phyloP scores from a whole-genome alignment of 768 basidiomycete species.

The Termitomyces eurrhizus region DNA sequence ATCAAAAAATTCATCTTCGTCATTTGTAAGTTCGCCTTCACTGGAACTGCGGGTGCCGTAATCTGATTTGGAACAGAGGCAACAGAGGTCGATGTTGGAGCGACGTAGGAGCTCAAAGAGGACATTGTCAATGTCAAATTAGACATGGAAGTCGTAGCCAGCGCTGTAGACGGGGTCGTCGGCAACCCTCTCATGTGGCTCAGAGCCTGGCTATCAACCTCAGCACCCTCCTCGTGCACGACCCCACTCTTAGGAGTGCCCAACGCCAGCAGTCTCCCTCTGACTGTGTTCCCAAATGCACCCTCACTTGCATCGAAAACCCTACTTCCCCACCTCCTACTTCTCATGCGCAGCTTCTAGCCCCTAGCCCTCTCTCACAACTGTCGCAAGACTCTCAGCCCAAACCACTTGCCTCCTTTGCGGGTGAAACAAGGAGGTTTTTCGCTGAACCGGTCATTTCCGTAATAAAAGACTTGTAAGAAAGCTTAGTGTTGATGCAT shows the following conservation, averaged over 20 bases:
- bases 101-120: background rate
- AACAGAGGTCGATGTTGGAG: background rate
- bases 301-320: conserved; percentile 38
- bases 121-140: background rate
- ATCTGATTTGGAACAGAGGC: background rate
- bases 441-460: conserved; percentile 60
- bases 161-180: background rate
- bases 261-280: conserved; percentile 16
- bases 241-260: background rate
- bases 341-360: conserved; percentile 74
- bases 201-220: background rate
- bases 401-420: conserved; percentile 64
- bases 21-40: conserved; percentile 52
- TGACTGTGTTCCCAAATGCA: conserved; percentile 15
- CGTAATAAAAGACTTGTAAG: conserved; percentile 72
- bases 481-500: conserved; percentile 83
- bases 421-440: conserved; percentile 50
- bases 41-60: background rate
- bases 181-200: no score
- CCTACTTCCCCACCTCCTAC: conserved; percentile 55
- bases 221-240: conserved; percentile 5
- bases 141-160: background rate
- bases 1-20: conserved; percentile 97
- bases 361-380: conserved; percentile 81
- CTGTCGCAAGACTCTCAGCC: conserved; percentile 87